These are phyloP conservation scores for Fusarium secorum DNA, from an alignment of 2,329 filamentous ascomycete genomes.

Conservation along the genomic window DNA sequence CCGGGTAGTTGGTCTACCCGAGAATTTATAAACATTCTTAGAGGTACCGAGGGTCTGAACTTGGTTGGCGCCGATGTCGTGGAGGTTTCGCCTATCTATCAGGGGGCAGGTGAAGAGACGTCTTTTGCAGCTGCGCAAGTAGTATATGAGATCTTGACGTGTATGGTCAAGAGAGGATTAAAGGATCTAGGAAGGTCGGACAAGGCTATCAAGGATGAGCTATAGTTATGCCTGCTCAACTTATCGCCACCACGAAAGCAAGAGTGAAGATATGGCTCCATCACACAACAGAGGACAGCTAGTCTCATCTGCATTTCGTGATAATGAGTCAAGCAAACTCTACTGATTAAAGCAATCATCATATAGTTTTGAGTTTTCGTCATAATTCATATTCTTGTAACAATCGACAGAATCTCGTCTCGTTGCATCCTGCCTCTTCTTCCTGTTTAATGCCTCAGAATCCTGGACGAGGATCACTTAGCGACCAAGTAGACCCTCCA, in stretches of 20 bases:
- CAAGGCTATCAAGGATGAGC: conserved; percentile 45
- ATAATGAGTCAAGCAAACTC: no score
- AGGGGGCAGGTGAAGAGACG: conserved; percentile 80
- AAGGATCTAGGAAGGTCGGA: conserved; percentile 47
- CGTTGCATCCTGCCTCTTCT: no score
- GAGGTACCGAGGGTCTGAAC: conserved; percentile 83
- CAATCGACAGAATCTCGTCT: no score
- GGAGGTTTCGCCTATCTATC: conserved; percentile 83
- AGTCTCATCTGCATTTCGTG: no score
- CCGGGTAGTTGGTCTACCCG: conserved; percentile 90
- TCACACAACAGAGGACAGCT: no score
- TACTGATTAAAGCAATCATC: no score
- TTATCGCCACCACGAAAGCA: neutral
- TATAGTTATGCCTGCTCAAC: conserved; percentile 32
- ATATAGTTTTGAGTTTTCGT: no score
- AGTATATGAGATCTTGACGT: conserved; percentile 82
- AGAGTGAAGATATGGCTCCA: no score
- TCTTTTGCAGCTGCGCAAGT: conserved; percentile 85
- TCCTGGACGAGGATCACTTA: no score
- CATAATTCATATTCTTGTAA: no score
- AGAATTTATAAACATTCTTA: conserved; percentile 83
- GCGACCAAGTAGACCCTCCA: no score
- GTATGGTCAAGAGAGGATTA: conserved; percentile 67
- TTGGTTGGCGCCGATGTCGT: conserved; percentile 90
- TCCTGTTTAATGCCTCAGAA: no score